Base-by-base conservation (phyloP, 1,284 basidiomycete genomes). In the Sporisorium iseilematis-ciliati region DNA sequence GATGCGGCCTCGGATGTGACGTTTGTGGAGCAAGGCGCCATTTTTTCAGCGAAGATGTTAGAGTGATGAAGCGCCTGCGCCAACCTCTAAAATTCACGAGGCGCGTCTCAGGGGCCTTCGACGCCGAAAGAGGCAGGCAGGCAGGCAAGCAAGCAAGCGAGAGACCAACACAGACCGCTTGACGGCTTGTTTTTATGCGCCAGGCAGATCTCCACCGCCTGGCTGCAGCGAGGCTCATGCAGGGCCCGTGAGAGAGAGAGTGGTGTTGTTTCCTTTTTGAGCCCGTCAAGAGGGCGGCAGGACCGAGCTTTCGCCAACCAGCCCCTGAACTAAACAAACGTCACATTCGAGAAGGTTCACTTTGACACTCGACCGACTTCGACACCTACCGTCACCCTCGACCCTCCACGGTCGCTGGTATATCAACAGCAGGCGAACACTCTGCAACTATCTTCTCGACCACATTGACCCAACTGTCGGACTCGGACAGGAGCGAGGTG, bases 141-240 rank as follows among this genome's bases (percentile, higher is more conserved):
- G n/a, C n/a, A 40, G 50, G 23, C 50, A 40, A 51, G 35, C 49
- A 31, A 31, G 5, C 29, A 38, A 16, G 35, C 35, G 29, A 40
- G 60, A 69, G 57, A 64, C 66, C 66, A 69, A 69, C 66, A 69
- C 53, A 45, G n/a, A 33, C 33, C 29, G 29, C 29, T 29, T 29
- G 29, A 29, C 29, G 29, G 29, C 29, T 29, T 29, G 29, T 29
- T 29, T 35, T 18, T 25, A 65, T 53, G 56, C 55, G 41, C 10
- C 26, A 53, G 8, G 46, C 40, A n/a, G 42, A 43, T 54, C 49
- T 52, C 33, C 54, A 29, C 29, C 29, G 29, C 29, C 4, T 48
- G 18, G 29, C 21, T 57, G 33, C 33, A 7, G 35, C 6, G n/a
- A 38, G 35, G 6, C 12, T 52, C 50, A 57, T 62, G 50, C 55